These are phyloP conservation scores for Piper longum DNA, from an alignment of 164 flowering plant species.

Conservation along the genomic window DNA sequence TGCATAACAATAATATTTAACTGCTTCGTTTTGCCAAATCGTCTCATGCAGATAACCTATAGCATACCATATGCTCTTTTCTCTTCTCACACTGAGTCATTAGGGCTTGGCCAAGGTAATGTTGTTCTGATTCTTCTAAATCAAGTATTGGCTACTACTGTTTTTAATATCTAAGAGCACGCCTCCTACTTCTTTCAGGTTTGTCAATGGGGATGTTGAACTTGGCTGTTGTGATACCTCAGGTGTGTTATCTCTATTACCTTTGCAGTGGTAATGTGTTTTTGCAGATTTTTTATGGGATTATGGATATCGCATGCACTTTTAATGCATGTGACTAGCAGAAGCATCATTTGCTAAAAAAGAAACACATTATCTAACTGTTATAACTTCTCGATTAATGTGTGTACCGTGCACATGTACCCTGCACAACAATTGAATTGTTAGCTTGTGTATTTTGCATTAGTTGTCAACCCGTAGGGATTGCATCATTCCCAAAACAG, in stretches of 20 bases:
- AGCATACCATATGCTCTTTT: slow-evolving; percentile 93
- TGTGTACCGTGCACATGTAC: too few relatives aligned
- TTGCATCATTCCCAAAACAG: too few relatives aligned
- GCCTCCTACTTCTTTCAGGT: slow-evolving; percentile 37
- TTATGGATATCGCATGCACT: background rate
- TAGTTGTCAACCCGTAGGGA: too few relatives aligned
- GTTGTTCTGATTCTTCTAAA: slow-evolving; percentile 2
- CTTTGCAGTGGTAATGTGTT: too few relatives aligned
- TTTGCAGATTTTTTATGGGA: background rate
- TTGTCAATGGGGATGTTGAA: slow-evolving; percentile 92
- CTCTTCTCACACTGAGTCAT: slow-evolving; percentile 58
- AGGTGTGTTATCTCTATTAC: slow-evolving; percentile 24
- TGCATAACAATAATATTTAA: background rate
- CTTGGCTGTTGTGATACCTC: slow-evolving; percentile 84
- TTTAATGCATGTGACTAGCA: background rate
- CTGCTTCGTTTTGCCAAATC: slow-evolving; percentile 1
- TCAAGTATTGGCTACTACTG: background rate
- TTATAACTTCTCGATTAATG: background rate
- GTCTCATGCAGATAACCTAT: slow-evolving; percentile 67
- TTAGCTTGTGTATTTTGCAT: too few relatives aligned
- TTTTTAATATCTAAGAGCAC: background rate
- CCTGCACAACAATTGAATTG: too few relatives aligned
- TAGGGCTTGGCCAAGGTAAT: slow-evolving; percentile 96
- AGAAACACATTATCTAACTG: background rate
- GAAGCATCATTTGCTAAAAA: too few relatives aligned